Evolutionary conservation across 2,329 filamentous ascomycete genomes (phyloP).

Genomic region (Microdochium bolleyi): DNA sequence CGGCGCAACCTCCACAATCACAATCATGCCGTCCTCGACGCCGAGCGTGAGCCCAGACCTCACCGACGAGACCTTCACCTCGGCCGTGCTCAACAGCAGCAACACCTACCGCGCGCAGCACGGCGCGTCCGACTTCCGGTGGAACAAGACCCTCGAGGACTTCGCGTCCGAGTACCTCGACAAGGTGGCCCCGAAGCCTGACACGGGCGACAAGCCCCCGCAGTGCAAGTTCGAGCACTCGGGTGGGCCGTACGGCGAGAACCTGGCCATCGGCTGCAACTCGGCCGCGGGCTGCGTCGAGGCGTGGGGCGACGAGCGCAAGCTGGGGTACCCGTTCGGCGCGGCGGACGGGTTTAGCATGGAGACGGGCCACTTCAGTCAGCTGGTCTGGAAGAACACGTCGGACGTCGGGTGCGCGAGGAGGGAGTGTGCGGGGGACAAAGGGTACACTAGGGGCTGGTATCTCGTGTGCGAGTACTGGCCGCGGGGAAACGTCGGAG

Average conservation of each 20-base stretch:
- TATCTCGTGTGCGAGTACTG: constrained; percentile 65
- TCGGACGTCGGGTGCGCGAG: constrained; percentile 48
- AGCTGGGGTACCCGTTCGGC: constrained; percentile 46
- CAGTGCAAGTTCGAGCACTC: constrained; percentile 45
- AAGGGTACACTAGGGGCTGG: constrained; percentile 37
- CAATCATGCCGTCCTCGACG: constrained; percentile 5
- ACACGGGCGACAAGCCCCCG: neutral
- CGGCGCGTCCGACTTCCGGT: constrained; percentile 48
- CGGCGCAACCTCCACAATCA: constrained; percentile 10
- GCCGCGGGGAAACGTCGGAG: constrained; percentile 56
- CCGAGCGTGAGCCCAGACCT: constrained; percentile 21
- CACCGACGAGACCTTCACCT: constrained; percentile 30
- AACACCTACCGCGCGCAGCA: constrained; percentile 59
- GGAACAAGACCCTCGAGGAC: constrained; percentile 55
- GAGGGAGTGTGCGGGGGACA: constrained; percentile 27
- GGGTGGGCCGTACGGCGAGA: constrained; percentile 63
- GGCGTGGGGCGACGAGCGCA: constrained; percentile 57
- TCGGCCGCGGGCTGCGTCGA: constrained; percentile 53
- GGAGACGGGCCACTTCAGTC: constrained; percentile 63
- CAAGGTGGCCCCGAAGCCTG: neutral
- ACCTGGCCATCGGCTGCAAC: constrained; percentile 60
- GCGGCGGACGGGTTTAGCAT: constrained; percentile 44
- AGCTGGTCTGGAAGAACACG: constrained; percentile 62
- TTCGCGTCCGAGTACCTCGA: constrained; percentile 45
- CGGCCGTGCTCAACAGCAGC: constrained; percentile 55